Conservation (phyloP, 257 asterid species). For the Solanum gandarillasii region DNA sequence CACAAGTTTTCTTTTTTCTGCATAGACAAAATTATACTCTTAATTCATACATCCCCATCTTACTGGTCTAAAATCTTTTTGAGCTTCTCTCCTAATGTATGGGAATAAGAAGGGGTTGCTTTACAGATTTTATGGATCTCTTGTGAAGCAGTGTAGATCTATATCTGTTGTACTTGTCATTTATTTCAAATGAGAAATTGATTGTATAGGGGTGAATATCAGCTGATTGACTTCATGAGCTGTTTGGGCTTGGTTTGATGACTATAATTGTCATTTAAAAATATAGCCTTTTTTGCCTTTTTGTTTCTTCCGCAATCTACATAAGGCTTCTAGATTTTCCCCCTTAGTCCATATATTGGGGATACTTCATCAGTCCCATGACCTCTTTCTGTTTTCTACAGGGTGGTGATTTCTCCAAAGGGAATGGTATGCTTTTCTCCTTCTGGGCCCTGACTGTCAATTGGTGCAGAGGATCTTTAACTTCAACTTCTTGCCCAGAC, state of each 20-base stretch:
- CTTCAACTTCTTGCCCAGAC: constrained; percentile 62
- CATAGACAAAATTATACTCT: not conserved
- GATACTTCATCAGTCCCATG: not conserved
- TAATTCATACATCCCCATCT: not conserved
- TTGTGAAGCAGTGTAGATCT: not conserved
- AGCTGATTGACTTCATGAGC: not conserved
- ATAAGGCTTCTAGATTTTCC: not conserved
- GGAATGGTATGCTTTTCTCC: constrained; percentile 74
- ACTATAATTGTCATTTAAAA: not conserved
- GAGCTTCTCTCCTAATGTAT: not conserved
- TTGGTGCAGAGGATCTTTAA: constrained; percentile 45
- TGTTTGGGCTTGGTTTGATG: not conserved
- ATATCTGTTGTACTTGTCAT: not conserved
- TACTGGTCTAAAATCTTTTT: not conserved
- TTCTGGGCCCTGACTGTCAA: constrained; percentile 53
- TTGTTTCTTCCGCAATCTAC: not conserved
- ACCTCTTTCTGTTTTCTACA: constrained; percentile 22
- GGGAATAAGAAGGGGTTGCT: not conserved
- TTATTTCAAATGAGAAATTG: not conserved
- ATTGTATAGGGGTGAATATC: not conserved
- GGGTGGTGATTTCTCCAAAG: constrained; percentile 98
- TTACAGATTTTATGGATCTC: not conserved
- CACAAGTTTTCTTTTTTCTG: not conserved
- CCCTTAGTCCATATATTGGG: not conserved
- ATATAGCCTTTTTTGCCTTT: not conserved